Evolutionary conservation across 2,329 filamentous ascomycete species (phyloP).

Genomic region (Fusarium caatingaense): DNA sequence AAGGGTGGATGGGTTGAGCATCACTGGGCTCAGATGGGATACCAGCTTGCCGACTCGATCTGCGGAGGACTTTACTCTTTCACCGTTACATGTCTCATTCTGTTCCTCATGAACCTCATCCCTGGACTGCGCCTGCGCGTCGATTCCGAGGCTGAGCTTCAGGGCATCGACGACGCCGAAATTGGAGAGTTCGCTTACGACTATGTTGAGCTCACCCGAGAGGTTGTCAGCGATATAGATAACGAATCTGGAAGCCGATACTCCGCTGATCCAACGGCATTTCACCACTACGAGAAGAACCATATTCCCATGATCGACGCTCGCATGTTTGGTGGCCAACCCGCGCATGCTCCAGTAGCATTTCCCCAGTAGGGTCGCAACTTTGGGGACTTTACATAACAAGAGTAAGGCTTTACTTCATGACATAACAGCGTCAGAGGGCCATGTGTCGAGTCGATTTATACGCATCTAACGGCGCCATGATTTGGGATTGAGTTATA

Average conservation of each 20-base stretch:
- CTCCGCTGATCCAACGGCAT: slow-evolving; percentile 54
- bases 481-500: slow-evolving; percentile 41
- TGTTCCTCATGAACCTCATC: slow-evolving; percentile 82
- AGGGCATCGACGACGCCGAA: slow-evolving; percentile 89
- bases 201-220: slow-evolving; percentile 83
- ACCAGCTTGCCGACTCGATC: slow-evolving; percentile 85
- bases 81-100: slow-evolving; percentile 78
- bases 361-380: slow-evolving; percentile 37
- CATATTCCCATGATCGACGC: slow-evolving; percentile 61
- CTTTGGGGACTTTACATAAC: neutral
- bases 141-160: slow-evolving; percentile 80
- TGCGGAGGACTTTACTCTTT: slow-evolving; percentile 84
- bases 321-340: slow-evolving; percentile 53
- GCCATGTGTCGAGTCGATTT: slow-evolving; percentile 20
- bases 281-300: slow-evolving; percentile 61
- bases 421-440: neutral
- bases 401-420: neutral
- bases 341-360: slow-evolving; percentile 38
- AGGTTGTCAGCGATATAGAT: slow-evolving; percentile 61
- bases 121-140: slow-evolving; percentile 81
- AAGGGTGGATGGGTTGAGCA: slow-evolving; percentile 84
- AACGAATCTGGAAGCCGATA: slow-evolving; percentile 58
- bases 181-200: slow-evolving; percentile 97
- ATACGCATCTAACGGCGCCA: slow-evolving; percentile 41
- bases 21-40: slow-evolving; percentile 84